These are phyloP conservation scores for Salix arbutifolia DNA, from an alignment of 345 rosid genomes.

Conservation along the genomic window DNA sequence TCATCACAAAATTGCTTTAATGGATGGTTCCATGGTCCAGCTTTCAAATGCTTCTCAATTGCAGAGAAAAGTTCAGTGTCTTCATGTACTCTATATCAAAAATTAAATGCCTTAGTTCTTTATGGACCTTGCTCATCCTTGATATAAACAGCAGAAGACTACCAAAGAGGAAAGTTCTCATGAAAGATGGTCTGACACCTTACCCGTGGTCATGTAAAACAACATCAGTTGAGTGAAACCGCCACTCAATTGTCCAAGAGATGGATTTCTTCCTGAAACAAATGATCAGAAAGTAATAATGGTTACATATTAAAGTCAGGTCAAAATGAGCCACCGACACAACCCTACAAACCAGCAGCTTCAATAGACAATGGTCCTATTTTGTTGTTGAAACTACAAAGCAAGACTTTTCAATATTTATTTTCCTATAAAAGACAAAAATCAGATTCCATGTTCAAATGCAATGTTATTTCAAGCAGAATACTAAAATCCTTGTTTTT, in stretches of 20 bases:
- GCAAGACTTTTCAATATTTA: too few species aligned
- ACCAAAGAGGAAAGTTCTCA: not conserved
- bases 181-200: slow-evolving; percentile 12
- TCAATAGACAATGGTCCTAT: not conserved
- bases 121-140: not conserved
- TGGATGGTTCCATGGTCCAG: slow-evolving; percentile 70
- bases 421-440: too few species aligned
- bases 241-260: slow-evolving; percentile 92
- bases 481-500: too few species aligned
- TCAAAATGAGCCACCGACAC: not conserved
- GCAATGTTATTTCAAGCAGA: too few species aligned
- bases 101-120: slow-evolving; percentile 4
- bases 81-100: slow-evolving; percentile 56
- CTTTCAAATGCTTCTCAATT: slow-evolving; percentile 65
- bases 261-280: slow-evolving; percentile 55
- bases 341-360: not conserved
- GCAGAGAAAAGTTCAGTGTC: slow-evolving; percentile 50
- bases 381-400: too few species aligned
- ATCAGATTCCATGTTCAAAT: too few species aligned
- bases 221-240: slow-evolving; percentile 66
- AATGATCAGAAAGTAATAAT: slow-evolving; percentile 2
- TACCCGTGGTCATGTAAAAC: slow-evolving; percentile 64
- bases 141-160: not conserved
- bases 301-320: not conserved
- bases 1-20: slow-evolving; percentile 58